Percentiles rank a stretch among this genome's conserved stretches.
Evolutionary conservation across 768 basidiomycete genomes (phyloP).

Genomic region (Mycena belliarum): DNA sequence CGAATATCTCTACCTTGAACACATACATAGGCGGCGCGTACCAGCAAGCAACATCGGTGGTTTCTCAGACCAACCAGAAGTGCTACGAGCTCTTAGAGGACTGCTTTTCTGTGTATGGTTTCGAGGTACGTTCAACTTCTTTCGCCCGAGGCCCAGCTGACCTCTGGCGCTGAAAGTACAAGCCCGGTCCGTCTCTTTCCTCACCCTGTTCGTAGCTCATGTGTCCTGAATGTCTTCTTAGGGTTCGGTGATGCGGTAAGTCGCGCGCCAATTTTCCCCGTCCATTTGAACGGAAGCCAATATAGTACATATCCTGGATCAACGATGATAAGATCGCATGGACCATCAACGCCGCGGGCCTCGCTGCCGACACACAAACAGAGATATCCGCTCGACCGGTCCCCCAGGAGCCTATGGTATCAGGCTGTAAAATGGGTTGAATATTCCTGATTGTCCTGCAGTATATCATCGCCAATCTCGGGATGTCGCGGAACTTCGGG

Average conservation of each 20-base stretch:
- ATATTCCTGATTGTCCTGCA: no score
- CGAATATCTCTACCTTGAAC: constrained; percentile 38
- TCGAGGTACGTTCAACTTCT: constrained; percentile 32
- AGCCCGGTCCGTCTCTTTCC: no score
- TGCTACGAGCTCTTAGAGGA: constrained; percentile 46
- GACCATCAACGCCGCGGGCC: constrained; percentile 52
- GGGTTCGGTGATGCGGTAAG: no score
- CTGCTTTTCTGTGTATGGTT: constrained; percentile 53
- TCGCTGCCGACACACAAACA: constrained; percentile 51
- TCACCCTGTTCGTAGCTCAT: constrained; percentile 7
- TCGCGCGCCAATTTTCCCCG: no score
- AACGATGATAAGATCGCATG: constrained; percentile 53
- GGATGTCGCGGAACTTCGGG: constrained; percentile 37
- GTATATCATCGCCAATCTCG: constrained; percentile 54
- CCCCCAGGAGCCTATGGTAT: constrained; percentile 76
- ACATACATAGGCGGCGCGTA: constrained; percentile 45
- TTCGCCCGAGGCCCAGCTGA: no score
- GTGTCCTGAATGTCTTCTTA: no score
- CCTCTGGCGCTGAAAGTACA: constrained; percentile 20
- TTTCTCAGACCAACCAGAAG: constrained; percentile 40
- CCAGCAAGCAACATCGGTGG: constrained; percentile 42
- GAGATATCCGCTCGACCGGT: constrained; percentile 61
- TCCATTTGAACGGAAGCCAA: no score
- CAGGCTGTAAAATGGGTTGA: no score
- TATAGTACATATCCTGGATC: constrained; percentile 69